A percentile compares a stretch with the other conserved stretches of the same genome.
Evolutionary conservation across 148 eudicot genomes (phyloP).

Genomic region (Hydrangea macrophylla): DNA sequence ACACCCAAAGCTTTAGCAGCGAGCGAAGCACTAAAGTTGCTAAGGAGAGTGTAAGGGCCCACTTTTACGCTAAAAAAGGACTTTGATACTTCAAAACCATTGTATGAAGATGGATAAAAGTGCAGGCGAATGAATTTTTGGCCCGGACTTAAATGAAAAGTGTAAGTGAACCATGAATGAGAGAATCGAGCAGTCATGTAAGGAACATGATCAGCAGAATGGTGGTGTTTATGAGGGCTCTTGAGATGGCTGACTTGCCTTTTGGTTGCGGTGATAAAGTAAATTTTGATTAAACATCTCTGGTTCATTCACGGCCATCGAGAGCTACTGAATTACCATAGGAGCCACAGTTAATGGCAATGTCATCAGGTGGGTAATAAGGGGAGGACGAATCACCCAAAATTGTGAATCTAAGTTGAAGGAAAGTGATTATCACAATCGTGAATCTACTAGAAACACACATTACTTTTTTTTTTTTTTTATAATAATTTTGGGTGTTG

Average conservation of each 20-base stretch:
- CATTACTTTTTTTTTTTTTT: too few relatives aligned
- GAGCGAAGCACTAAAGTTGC: conserved; percentile 38
- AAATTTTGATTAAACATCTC: too few relatives aligned
- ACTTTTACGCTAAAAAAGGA: conserved; percentile 32
- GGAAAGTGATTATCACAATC: too few relatives aligned
- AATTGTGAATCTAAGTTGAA: background rate
- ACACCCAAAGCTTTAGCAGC: conserved; percentile 13
- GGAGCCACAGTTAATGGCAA: conserved; percentile 25
- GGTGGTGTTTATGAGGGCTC: background rate
- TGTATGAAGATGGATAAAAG: conserved; percentile 23
- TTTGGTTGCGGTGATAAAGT: too few relatives aligned
- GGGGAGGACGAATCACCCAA: background rate
- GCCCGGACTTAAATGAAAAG: conserved; percentile 18
- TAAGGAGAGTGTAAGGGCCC: conserved; percentile 33
- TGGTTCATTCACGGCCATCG: conserved; percentile 22
- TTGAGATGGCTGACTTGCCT: conserved; percentile 13
- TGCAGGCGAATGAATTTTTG: conserved; percentile 30
- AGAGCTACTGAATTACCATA: conserved; percentile 3
- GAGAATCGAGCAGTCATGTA: conserved; percentile 19
- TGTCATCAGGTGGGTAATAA: background rate
- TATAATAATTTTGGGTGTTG: too few relatives aligned
- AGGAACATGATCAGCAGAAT: conserved; percentile 8
- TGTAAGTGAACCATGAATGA: conserved; percentile 15
- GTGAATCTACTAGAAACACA: too few relatives aligned
- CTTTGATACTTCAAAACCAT: conserved; percentile 10